A percentile compares a stretch with the other conserved stretches of the same genome.
Conservation (phyloP, 805 yeast genomes). For the Huiozyma sinensis region DNA sequence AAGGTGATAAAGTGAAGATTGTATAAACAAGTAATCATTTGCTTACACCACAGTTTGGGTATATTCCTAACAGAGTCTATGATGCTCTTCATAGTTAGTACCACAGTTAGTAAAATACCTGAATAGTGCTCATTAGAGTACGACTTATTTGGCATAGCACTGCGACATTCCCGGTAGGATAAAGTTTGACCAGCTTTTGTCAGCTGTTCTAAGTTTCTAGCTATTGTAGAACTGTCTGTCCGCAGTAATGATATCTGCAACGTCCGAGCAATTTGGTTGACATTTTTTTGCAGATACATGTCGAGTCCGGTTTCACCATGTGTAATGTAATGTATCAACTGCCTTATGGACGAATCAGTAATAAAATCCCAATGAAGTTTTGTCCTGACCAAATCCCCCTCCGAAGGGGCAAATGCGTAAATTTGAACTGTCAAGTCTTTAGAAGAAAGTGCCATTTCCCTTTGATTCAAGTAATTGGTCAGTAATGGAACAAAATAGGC, state of each 20-base stretch:
- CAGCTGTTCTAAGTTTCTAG: constrained; percentile 5
- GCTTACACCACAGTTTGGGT: constrained; percentile 8
- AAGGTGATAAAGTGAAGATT: constrained; percentile 15
- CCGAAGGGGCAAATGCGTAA: constrained; percentile 9
- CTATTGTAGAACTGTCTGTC: constrained; percentile 1
- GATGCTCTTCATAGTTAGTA: constrained; percentile 11
- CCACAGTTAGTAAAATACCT: constrained; percentile 12
- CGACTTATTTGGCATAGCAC: constrained; percentile 4
- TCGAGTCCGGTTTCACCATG: neutral
- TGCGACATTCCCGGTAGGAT: constrained; percentile 8
- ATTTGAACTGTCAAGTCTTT: constrained; percentile 3
- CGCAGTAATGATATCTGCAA: constrained; percentile 10
- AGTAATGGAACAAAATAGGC: constrained; percentile 17
- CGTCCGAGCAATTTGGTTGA: constrained; percentile 16
- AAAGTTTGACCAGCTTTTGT: constrained; percentile 8
- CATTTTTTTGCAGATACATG: constrained; percentile 6
- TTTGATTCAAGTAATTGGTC: constrained; percentile 4
- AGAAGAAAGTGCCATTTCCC: neutral
- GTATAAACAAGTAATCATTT: constrained; percentile 11
- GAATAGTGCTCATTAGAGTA: constrained; percentile 12
- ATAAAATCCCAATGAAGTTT: constrained; percentile 11
- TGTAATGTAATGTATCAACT: constrained; percentile 8
- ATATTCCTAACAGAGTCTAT: constrained; percentile 4
- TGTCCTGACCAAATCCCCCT: neutral
- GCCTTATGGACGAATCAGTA: constrained; percentile 6